Evolutionary conservation across 495 filamentous ascomycete genomes (phyloP), one percentile per base, ranked within the genome.

Genomic region (Alectoria sarmentosa): DNA sequence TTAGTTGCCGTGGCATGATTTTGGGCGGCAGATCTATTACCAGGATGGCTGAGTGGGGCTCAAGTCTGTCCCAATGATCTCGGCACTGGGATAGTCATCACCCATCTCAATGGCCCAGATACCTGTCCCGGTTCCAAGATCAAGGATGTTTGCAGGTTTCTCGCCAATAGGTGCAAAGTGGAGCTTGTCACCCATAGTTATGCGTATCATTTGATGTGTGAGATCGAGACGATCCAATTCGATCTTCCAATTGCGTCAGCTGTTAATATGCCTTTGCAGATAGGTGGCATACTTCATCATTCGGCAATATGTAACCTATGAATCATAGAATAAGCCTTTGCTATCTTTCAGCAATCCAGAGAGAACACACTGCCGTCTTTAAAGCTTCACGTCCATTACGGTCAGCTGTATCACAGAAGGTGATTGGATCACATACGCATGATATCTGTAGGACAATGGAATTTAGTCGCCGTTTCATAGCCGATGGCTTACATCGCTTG

Each of bases 51-150:
- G 79, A 60, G 83, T 83, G 28, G 81, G 79, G 61, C 75, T 78
- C 44, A 90, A 76, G 69, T 91, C 88, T 34, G 88, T 81, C 21
- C 88, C 88, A 21, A 87, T 71, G 17, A 90, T 74, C 34, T 80
- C 80, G 7, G 83, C 77, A 60, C 74, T 64, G 11, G 83, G 82
- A 69, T 81, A 84, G 14, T 78, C 64, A 65, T 90, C 86, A 4
- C 80, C 85, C 63, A 85, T 81, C 63, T 87, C 84, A 39, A 84
- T 75, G 38, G 81, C 83, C 84, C 84, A 87, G 60, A 80, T 80
- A 21, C 80, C 85, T 0, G 83, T 85, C 19, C 84, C 84, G 0
- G 84, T 87, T 63, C 80, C 80, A 42, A 82, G 62, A 62, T 83
- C 79, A 14, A 82, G 69, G 14, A 81, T 76, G 28, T 69, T 75